phyloP scores from a whole-genome alignment of 2,329 filamentous ascomycete species.

The Fonsecaea nubica region DNA sequence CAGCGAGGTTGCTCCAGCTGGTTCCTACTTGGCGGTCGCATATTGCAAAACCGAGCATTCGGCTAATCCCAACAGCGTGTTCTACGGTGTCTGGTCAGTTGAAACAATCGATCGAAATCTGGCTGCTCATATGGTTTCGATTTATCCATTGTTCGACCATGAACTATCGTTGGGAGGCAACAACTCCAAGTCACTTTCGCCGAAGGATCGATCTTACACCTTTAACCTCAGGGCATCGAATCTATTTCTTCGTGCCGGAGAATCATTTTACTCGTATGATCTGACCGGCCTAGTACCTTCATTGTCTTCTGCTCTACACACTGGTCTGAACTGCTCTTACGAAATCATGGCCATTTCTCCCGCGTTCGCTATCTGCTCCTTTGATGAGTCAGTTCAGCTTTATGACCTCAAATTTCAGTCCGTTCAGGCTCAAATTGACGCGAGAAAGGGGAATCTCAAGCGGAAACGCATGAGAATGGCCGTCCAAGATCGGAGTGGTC shows the following conservation, averaged over 20 bases:
- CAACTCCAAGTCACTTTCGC: constrained; percentile 38
- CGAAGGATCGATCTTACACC: constrained; percentile 17
- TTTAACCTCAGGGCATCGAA: constrained; percentile 27
- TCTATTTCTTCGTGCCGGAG: constrained; percentile 26
- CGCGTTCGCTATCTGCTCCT: constrained; percentile 49
- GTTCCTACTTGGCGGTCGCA: constrained; percentile 27
- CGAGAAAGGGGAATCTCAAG: constrained; percentile 41
- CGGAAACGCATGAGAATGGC: constrained; percentile 33
- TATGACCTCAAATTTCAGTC: constrained; percentile 57
- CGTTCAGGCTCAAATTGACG: constrained; percentile 51
- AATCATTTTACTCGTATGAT: constrained; percentile 48
- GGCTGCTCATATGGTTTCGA: constrained; percentile 44
- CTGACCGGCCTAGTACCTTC: constrained; percentile 44
- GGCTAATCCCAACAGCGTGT: constrained; percentile 42
- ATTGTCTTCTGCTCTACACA: constrained; percentile 19
- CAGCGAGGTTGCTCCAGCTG: constrained; percentile 8
- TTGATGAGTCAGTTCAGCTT: constrained; percentile 51
- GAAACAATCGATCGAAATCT: constrained; percentile 40
- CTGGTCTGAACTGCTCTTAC: constrained; percentile 13
- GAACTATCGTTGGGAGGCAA: constrained; percentile 29
- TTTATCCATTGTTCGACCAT: constrained; percentile 51
- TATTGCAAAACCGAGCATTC: constrained; percentile 16
- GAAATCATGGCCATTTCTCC: constrained; percentile 31
- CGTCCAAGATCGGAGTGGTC: constrained; percentile 37
- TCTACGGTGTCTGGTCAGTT: constrained; percentile 44